Evolutionary conservation across 1,139 yeast genomes (phyloP).

Genomic region (Yamadazyma friedrichii): DNA sequence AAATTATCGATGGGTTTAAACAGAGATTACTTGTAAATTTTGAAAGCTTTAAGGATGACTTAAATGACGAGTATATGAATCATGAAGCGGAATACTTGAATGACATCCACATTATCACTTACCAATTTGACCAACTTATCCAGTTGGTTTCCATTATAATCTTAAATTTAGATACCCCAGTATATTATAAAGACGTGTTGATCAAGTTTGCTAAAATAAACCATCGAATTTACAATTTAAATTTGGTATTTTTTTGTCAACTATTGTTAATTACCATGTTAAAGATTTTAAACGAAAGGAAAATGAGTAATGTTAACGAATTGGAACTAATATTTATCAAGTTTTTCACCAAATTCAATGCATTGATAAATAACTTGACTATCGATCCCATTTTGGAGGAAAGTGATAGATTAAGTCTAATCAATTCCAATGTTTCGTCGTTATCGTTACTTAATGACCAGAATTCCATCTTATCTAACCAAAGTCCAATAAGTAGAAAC

Average conservation of each 20-base stretch:
- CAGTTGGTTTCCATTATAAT: conserved; percentile 7
- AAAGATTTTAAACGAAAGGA: background rate
- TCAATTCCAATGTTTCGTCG: conserved; percentile 6
- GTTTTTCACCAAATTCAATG: conserved; percentile 5
- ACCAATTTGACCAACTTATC: conserved; percentile 8
- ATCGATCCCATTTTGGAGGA: conserved; percentile 4
- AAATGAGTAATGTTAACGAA: background rate
- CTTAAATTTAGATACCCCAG: conserved; percentile 3
- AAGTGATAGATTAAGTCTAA: conserved; percentile 7
- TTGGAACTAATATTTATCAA: conserved; percentile 5
- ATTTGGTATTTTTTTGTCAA: conserved; percentile 6
- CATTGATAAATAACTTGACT: conserved; percentile 1
- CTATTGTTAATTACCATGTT: conserved; percentile 5
- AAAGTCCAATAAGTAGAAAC: conserved; percentile 4
- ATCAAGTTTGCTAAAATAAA: conserved; percentile 9
- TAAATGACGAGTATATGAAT: background rate
- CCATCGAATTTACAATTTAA: conserved; percentile 7
- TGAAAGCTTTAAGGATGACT: conserved; percentile 1
- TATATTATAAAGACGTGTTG: conserved; percentile 6
- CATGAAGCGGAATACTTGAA: background rate
- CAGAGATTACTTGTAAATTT: background rate
- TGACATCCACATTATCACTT: conserved; percentile 4
- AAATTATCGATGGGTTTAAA: conserved; percentile 3
- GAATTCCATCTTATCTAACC: conserved; percentile 5
- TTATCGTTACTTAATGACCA: conserved; percentile 8